A percentile compares a stretch with the other conserved stretches of the same genome.
These are phyloP conservation scores for Aspergillus sp. DNA, from an alignment of 2,329 filamentous ascomycete species.

Conservation along the genomic window DNA sequence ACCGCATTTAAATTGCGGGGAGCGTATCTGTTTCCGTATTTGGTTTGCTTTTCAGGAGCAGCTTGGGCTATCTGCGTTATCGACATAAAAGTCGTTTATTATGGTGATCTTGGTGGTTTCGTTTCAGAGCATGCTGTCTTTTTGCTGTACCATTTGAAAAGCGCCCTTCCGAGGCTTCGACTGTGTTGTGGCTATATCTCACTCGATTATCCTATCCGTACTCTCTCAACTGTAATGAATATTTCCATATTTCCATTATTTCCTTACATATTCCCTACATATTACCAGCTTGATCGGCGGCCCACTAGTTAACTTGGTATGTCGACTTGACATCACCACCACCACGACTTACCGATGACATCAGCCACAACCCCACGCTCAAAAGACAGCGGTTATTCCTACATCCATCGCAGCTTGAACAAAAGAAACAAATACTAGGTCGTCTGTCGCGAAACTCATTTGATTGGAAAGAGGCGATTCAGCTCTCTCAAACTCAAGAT, in stretches of 20 bases:
- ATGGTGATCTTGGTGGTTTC: conserved; percentile 21
- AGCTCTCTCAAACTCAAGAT: conserved; percentile 15
- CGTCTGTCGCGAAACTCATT: background rate
- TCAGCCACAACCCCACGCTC: conserved; percentile 4
- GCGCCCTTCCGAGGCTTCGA: conserved; percentile 15
- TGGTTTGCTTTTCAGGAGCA: conserved; percentile 17
- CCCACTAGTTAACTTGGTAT: background rate
- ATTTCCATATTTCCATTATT: background rate
- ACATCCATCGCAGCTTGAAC: background rate
- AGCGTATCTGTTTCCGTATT: conserved; percentile 10
- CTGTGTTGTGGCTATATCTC: background rate
- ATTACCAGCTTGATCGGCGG: background rate
- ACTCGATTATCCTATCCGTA: conserved; percentile 10
- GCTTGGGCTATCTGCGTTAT: conserved; percentile 22
- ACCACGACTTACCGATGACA: conserved; percentile 1
- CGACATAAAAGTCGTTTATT: conserved; percentile 15
- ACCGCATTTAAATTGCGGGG: conserved; percentile 56
- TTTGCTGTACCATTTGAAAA: conserved; percentile 36
- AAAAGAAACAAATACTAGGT: background rate
- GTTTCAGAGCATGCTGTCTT: conserved; percentile 16
- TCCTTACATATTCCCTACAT: background rate
- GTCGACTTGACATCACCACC: conserved; percentile 3
- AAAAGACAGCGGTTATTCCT: background rate
- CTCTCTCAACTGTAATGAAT: conserved; percentile 2
- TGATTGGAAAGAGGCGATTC: too few relatives aligned